These are phyloP conservation scores for Phytophthora foliorum DNA, from an alignment of 352 stramenopile species.

Conservation along the genomic window DNA sequence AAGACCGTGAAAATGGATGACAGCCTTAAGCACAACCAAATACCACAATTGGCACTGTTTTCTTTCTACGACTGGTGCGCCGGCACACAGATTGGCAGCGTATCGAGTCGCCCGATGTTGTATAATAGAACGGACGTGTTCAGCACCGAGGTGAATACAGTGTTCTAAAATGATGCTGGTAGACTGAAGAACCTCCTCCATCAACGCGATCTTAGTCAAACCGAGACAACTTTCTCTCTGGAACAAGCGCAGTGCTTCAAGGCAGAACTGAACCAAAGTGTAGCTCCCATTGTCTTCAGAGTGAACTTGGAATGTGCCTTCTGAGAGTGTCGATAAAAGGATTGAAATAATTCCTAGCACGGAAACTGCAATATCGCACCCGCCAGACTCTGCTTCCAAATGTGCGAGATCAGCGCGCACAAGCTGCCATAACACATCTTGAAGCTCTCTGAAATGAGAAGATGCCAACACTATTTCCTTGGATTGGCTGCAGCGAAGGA, in stretches of 20 bases:
- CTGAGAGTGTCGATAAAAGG: conserved; percentile 18
- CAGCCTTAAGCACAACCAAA: conserved; percentile 19
- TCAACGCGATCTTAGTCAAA: conserved; percentile 14
- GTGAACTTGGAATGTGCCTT: conserved; percentile 22
- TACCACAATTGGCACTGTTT: conserved; percentile 30
- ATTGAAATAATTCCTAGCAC: conserved; percentile 25
- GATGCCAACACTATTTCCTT: conserved; percentile 29
- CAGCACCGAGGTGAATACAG: conserved; percentile 29
- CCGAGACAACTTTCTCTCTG: too few species aligned
- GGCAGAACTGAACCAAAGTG: conserved; percentile 20
- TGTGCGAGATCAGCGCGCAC: conserved; percentile 18
- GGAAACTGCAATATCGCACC: conserved; percentile 22
- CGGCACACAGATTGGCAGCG: conserved; percentile 10
- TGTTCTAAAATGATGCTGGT: conserved; percentile 31
- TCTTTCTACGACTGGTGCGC: not conserved
- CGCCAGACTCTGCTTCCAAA: conserved; percentile 7
- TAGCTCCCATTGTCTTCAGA: conserved; percentile 8
- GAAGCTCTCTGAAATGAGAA: conserved; percentile 16
- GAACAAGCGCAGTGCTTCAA: too few species aligned
- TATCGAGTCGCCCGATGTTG: conserved; percentile 27
- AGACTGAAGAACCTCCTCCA: conserved; percentile 26
- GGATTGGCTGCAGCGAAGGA: conserved; percentile 30
- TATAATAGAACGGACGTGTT: conserved; percentile 31
- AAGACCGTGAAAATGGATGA: conserved; percentile 27
- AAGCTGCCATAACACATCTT: conserved; percentile 31